A percentile compares a stretch with the other conserved stretches of the same genome.
Evolutionary conservation across 2,329 filamentous ascomycete species (phyloP).

Genomic region (Diaporthe sp.): DNA sequence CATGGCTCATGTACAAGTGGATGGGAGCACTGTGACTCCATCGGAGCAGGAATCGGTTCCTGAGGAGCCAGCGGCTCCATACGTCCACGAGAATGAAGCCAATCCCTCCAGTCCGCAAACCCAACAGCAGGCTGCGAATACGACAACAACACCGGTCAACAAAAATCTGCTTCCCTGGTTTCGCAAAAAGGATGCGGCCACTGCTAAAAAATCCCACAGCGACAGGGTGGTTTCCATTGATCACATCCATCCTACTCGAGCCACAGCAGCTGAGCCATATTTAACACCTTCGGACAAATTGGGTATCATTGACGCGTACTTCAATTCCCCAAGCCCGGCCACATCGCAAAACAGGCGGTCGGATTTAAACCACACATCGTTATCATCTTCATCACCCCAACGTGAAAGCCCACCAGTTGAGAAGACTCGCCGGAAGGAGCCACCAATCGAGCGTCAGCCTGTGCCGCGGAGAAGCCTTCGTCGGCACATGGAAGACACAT

Average conservation of each 20-base stretch:
- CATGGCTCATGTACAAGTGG: conserved; percentile 23
- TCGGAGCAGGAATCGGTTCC: conserved; percentile 29
- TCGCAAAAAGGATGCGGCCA: conserved; percentile 11
- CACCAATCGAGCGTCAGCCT: conserved; percentile 18
- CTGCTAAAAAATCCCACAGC: conserved; percentile 10
- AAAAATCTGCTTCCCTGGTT: conserved; percentile 35
- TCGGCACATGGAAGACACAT: conserved; percentile 39
- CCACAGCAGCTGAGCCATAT: conserved; percentile 32
- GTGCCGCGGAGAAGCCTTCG: conserved; percentile 36
- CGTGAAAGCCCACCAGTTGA: not conserved
- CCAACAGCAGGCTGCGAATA: not conserved
- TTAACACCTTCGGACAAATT: conserved; percentile 35
- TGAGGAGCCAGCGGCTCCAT: not conserved
- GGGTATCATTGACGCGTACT: conserved; percentile 37
- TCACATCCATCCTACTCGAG: conserved; percentile 37
- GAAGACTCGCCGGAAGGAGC: conserved; percentile 24
- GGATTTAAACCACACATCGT: not conserved
- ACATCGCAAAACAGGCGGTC: conserved; percentile 12
- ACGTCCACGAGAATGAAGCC: not conserved
- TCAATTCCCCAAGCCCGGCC: conserved; percentile 15
- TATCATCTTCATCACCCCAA: conserved; percentile 1
- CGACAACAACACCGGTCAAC: not conserved
- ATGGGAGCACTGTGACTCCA: conserved; percentile 36
- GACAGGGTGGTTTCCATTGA: conserved; percentile 26
- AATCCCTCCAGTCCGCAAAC: not conserved